Conservation (phyloP, 805 yeast species). For the Wickerhamomyces bovis region DNA sequence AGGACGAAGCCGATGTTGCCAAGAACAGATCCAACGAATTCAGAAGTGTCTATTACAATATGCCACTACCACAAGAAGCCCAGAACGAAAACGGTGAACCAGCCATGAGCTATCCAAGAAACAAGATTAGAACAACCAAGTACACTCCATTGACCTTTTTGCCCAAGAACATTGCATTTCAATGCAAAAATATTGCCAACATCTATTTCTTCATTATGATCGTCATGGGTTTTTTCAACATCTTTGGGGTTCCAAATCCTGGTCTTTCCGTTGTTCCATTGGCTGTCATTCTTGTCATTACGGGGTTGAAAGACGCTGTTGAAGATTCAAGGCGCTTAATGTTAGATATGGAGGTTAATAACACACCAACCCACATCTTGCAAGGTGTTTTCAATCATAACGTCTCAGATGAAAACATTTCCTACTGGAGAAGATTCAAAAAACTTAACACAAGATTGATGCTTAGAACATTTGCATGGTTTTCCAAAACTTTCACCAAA, state of each 20-base stretch:
- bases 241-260: constrained; percentile 79
- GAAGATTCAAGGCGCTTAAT: constrained; percentile 75
- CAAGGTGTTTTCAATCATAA: constrained; percentile 49
- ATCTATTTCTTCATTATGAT: constrained; percentile 75
- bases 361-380: constrained; percentile 62
- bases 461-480: background rate
- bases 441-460: constrained; percentile 3
- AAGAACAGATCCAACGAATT: constrained; percentile 33
- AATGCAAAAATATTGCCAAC: constrained; percentile 87
- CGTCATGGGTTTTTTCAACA: constrained; percentile 69
- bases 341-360: constrained; percentile 68
- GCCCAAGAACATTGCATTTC: constrained; percentile 76
- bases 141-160: constrained; percentile 87
- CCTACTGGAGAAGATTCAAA: constrained; percentile 33
- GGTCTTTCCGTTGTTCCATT: constrained; percentile 72
- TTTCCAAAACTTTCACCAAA: constrained; percentile 30
- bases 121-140: constrained; percentile 90
- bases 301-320: constrained; percentile 74
- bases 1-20: constrained; percentile 27
- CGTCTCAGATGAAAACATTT: constrained; percentile 51
- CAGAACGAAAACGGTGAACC: constrained; percentile 5
- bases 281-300: constrained; percentile 67
- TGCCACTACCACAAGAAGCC: constrained; percentile 10
- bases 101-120: constrained; percentile 22
- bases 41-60: constrained; percentile 15